phyloP scores from a whole-genome alignment of 176 grass and related monocot genomes.

The barley (Hordeum vulgare) region MorexV3_pseudomolecules_assembly NC_058523.1:3363863-3364362 shows the following conservation, averaged over 20 bases:
- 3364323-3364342: not conserved
- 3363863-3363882: not conserved
- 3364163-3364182: not conserved
- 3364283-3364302: not conserved
- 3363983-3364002: slow-evolving; percentile 12
- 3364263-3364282: not conserved
- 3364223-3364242: not conserved
- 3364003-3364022: slow-evolving; percentile 38
- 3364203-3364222: too few relatives aligned
- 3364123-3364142: slow-evolving; percentile 21
- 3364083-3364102: slow-evolving; percentile 42
- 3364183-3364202: not conserved
- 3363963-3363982: not conserved
- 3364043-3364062: slow-evolving; percentile 19
- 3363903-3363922: slow-evolving; percentile 21
- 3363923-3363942: slow-evolving; percentile 6
- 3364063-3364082: slow-evolving; percentile 19
- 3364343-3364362: not conserved
- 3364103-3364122: slow-evolving; percentile 38
- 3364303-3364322: not conserved
- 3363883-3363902: slow-evolving; percentile 19
- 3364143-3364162: slow-evolving; percentile 16
- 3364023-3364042: slow-evolving; percentile 65
- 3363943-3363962: not conserved
- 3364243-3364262: not conserved